phyloP scores from a whole-genome alignment of 805 yeast species.

The Candida ulmi region DNA sequence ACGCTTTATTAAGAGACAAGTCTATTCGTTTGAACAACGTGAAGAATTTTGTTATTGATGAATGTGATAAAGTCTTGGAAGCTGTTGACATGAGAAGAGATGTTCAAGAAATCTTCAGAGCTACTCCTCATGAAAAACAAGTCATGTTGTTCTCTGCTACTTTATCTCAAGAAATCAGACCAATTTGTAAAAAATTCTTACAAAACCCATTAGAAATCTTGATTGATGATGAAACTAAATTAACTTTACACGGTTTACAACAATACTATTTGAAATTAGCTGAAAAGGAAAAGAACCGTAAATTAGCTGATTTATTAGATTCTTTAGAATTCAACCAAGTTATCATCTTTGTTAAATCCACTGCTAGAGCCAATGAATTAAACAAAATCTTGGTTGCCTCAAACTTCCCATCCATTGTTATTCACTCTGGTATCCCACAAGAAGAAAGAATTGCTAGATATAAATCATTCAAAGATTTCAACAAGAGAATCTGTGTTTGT shows the following conservation, averaged over 20 bases:
- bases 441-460: slow-evolving; percentile 97
- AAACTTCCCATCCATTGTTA: slow-evolving; percentile 95
- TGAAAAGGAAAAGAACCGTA: slow-evolving; percentile 90
- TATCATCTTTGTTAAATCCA: slow-evolving; percentile 89
- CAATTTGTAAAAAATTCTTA: slow-evolving; percentile 96
- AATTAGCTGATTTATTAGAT: slow-evolving; percentile 87
- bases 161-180: slow-evolving; percentile 87
- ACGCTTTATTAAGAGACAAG: slow-evolving; percentile 90
- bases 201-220: slow-evolving; percentile 96
- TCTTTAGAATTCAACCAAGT: slow-evolving; percentile 97
- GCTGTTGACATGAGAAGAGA: slow-evolving; percentile 93
- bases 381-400: slow-evolving; percentile 85
- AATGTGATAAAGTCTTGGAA: slow-evolving; percentile 97
- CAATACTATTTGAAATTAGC: slow-evolving; percentile 88
- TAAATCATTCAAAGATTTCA: slow-evolving; percentile 94
- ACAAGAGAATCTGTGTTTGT: slow-evolving; percentile 97
- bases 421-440: slow-evolving; percentile 92
- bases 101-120: slow-evolving; percentile 95
- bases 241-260: slow-evolving; percentile 96
- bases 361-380: slow-evolving; percentile 87
- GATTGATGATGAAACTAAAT: slow-evolving; percentile 96
- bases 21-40: slow-evolving; percentile 79
- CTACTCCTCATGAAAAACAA: slow-evolving; percentile 97
- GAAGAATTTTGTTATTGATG: slow-evolving; percentile 93
- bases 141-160: slow-evolving; percentile 99